These are phyloP conservation scores for Hydrangea macrophylla DNA, from an alignment of 148 eudicot genomes.

Conservation along the genomic window DNA sequence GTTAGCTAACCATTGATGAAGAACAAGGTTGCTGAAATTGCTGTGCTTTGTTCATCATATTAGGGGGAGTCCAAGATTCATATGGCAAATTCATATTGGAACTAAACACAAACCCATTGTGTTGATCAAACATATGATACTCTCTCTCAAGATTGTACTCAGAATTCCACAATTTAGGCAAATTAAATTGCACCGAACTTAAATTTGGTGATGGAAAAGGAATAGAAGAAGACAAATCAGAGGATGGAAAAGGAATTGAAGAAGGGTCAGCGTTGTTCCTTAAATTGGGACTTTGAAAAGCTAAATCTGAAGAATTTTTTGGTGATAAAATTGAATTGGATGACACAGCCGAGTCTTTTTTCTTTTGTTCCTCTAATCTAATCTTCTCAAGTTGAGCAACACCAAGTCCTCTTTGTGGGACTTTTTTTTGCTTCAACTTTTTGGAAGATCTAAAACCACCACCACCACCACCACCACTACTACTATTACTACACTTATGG, in stretches of 20 bases:
- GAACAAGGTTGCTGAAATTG: slow-evolving; percentile 45
- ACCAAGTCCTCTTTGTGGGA: slow-evolving; percentile 92
- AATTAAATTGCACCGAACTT: slow-evolving; percentile 22
- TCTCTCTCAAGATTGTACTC: slow-evolving; percentile 40
- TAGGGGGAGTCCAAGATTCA: slow-evolving; percentile 33
- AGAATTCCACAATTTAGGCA: slow-evolving; percentile 43
- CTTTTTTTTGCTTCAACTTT: slow-evolving; percentile 57
- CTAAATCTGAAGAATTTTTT: slow-evolving; percentile 24
- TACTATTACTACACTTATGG: slow-evolving; percentile 30
- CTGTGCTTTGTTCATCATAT: slow-evolving; percentile 34
- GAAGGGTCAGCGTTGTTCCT: slow-evolving; percentile 31
- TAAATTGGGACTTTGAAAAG: slow-evolving; percentile 28
- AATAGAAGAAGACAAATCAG: slow-evolving; percentile 19
- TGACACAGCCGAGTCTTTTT: slow-evolving; percentile 29
- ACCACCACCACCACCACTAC: slow-evolving; percentile 23
- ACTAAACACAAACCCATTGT: slow-evolving; percentile 19
- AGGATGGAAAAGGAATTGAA: slow-evolving; percentile 18
- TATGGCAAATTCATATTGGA: slow-evolving; percentile 25
- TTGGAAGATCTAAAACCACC: slow-evolving; percentile 44
- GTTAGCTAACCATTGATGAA: slow-evolving; percentile 44
- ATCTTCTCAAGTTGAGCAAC: slow-evolving; percentile 91
- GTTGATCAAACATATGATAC: slow-evolving; percentile 32
- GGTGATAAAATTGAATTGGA: slow-evolving; percentile 24
- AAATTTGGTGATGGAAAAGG: slow-evolving; percentile 24
- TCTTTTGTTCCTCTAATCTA: slow-evolving; percentile 63